A percentile compares a stretch with the other conserved stretches of the same genome.
Evolutionary conservation across 805 yeast genomes (phyloP).

Genomic region (Brettanomyces naardenensis): DNA sequence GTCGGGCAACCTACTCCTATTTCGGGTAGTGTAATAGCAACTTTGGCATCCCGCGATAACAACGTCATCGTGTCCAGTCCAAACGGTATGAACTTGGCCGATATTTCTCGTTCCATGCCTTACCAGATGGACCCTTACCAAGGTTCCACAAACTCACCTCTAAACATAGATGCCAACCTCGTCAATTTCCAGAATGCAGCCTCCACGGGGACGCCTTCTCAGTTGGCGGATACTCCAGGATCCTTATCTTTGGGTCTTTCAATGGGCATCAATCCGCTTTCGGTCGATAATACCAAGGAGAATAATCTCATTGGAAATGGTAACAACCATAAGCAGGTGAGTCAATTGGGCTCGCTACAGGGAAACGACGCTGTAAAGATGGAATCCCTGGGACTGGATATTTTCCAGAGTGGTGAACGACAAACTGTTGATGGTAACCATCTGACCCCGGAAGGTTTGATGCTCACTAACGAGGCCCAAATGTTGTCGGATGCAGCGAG

Average conservation of each 20-base stretch:
- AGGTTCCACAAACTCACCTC: neutral
- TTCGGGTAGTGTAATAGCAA: too few species aligned
- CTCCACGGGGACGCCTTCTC: neutral
- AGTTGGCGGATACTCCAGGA: neutral
- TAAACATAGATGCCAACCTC: neutral
- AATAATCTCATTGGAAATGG: neutral
- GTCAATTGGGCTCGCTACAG: neutral
- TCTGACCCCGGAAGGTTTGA: neutral
- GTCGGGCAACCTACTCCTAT: neutral
- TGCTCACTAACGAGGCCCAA: constrained; percentile 1
- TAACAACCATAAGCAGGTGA: neutral
- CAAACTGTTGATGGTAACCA: neutral
- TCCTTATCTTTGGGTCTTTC: neutral
- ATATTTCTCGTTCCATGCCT: neutral
- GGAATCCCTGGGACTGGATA: constrained; percentile 2
- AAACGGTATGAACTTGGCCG: neutral
- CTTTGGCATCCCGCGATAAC: too few species aligned
- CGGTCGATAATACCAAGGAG: neutral
- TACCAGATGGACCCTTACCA: constrained; percentile 1
- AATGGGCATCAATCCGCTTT: neutral
- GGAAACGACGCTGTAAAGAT: too few species aligned
- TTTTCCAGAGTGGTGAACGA: neutral
- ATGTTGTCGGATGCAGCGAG: neutral
- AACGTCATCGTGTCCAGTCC: neutral
- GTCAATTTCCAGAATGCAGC: neutral